A percentile compares a stretch with the other conserved stretches of the same genome.
These are phyloP conservation scores for Coemansia sp. DNA, from an alignment of 192 early-diverging fungal genomes.

Conservation along the genomic window DNA sequence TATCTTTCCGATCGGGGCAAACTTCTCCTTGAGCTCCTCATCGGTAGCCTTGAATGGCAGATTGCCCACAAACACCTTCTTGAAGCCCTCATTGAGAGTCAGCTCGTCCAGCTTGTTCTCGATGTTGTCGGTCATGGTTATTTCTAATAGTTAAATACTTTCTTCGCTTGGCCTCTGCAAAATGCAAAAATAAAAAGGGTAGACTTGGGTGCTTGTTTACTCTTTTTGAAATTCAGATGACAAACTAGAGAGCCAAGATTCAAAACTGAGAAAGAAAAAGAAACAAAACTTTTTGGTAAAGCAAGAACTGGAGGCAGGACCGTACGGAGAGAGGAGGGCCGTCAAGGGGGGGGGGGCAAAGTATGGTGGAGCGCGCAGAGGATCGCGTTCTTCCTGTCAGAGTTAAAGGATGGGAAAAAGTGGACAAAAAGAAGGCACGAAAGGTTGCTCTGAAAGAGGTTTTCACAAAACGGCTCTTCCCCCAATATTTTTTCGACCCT, in stretches of 20 bases:
- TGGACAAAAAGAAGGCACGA: too few species aligned
- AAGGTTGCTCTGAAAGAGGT: background rate
- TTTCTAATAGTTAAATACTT: too few species aligned
- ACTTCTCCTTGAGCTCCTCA: constrained; percentile 74
- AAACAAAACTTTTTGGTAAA: background rate
- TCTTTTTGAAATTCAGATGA: too few species aligned
- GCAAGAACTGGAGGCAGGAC: background rate
- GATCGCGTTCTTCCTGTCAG: too few species aligned
- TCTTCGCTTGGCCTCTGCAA: too few species aligned
- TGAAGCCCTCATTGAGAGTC: constrained; percentile 20
- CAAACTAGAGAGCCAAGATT: too few species aligned
- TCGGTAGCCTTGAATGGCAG: constrained; percentile 86
- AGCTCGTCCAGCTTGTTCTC: too few species aligned
- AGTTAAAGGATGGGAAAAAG: too few species aligned
- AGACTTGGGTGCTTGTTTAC: constrained; percentile 1
- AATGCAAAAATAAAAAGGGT: too few species aligned
- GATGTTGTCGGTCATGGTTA: too few species aligned
- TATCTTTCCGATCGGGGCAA: constrained; percentile 68
- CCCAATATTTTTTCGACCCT: background rate
- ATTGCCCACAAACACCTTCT: constrained; percentile 97
- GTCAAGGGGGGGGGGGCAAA: too few species aligned
- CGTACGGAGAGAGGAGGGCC: background rate
- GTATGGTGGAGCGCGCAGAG: too few species aligned
- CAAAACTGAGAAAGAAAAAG: constrained; percentile 1
- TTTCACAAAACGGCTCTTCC: background rate